A percentile compares a stretch with the other conserved stretches of the same genome.
Evolutionary conservation across 2,329 filamentous ascomycete genomes (phyloP).

Genomic region (Colletotrichum ledebouriae): DNA sequence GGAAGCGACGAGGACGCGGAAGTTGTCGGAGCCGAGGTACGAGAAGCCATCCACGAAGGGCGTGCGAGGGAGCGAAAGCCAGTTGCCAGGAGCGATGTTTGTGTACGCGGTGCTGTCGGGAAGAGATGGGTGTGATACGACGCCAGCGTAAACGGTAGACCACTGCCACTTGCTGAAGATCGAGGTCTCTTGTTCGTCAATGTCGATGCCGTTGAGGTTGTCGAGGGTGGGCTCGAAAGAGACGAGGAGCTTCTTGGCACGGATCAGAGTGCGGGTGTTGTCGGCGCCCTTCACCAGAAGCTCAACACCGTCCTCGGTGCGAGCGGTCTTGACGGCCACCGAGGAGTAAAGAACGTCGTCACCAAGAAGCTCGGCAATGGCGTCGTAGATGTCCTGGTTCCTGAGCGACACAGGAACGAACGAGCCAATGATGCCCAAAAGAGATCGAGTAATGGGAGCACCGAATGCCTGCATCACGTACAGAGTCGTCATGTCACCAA

Average conservation of each 20-base stretch:
- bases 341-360: constrained; percentile 54
- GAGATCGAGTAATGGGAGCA: constrained; percentile 51
- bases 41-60: constrained; percentile 49
- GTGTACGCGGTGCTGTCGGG: constrained; percentile 46
- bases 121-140: constrained; percentile 51
- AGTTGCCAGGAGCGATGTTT: constrained; percentile 48
- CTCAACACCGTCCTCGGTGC: constrained; percentile 48
- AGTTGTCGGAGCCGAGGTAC: constrained; percentile 47
- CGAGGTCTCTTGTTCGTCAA: constrained; percentile 48
- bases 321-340: constrained; percentile 50
- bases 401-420: constrained; percentile 52
- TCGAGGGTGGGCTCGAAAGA: constrained; percentile 51
- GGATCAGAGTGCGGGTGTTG: constrained; percentile 44
- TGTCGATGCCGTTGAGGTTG: constrained; percentile 50
- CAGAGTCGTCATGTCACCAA: constrained; percentile 57
- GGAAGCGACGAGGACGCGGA: constrained; percentile 48
- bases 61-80: constrained; percentile 46
- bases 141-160: constrained; percentile 50
- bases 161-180: constrained; percentile 52
- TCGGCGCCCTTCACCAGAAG: constrained; percentile 48
- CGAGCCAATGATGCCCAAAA: constrained; percentile 48
- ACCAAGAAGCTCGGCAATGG: constrained; percentile 51
- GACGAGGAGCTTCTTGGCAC: constrained; percentile 52
- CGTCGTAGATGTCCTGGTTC: constrained; percentile 58
- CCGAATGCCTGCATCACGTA: constrained; percentile 60